Evolutionary conservation across 768 basidiomycete species (phyloP).

Genomic region (Xerocomus potaroensis): DNA sequence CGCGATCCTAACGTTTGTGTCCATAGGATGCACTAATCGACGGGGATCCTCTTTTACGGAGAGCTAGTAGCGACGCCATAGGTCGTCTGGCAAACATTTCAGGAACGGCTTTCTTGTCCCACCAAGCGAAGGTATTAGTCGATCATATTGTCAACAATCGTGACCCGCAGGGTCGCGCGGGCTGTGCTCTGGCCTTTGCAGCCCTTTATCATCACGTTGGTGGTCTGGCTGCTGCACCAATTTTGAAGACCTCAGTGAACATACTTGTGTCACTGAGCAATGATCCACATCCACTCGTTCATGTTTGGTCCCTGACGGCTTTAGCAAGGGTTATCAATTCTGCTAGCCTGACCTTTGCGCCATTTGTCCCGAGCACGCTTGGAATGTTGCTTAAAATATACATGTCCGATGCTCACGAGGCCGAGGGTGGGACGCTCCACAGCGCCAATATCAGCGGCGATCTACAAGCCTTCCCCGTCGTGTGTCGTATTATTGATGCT

Average conservation of each 20-base stretch:
- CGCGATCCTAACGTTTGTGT: slow-evolving; percentile 5
- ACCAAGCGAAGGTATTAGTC: slow-evolving; percentile 85
- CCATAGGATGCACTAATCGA: slow-evolving; percentile 74
- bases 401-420: slow-evolving; percentile 84
- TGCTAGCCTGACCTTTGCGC: slow-evolving; percentile 86
- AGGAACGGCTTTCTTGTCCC: slow-evolving; percentile 78
- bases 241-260: slow-evolving; percentile 93
- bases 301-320: slow-evolving; percentile 88
- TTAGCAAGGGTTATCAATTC: slow-evolving; percentile 85
- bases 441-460: slow-evolving; percentile 88
- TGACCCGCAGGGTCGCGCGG: slow-evolving; percentile 87
- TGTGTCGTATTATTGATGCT: slow-evolving; percentile 90
- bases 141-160: slow-evolving; percentile 94
- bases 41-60: slow-evolving; percentile 70
- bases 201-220: slow-evolving; percentile 91
- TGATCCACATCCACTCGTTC: slow-evolving; percentile 95
- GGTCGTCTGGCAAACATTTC: slow-evolving; percentile 83
- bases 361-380: slow-evolving; percentile 83
- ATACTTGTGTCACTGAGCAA: slow-evolving; percentile 92
- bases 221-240: slow-evolving; percentile 88
- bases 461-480: slow-evolving; percentile 85
- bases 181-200: slow-evolving; percentile 89
- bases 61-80: slow-evolving; percentile 80
- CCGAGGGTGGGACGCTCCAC: slow-evolving; percentile 79
- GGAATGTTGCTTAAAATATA: slow-evolving; percentile 91